Percentiles rank a stretch among this genome's conserved stretches.
Evolutionary conservation across 164 flowering plant genomes (phyloP).

Genomic region (Macadamia tetraphylla): DNA sequence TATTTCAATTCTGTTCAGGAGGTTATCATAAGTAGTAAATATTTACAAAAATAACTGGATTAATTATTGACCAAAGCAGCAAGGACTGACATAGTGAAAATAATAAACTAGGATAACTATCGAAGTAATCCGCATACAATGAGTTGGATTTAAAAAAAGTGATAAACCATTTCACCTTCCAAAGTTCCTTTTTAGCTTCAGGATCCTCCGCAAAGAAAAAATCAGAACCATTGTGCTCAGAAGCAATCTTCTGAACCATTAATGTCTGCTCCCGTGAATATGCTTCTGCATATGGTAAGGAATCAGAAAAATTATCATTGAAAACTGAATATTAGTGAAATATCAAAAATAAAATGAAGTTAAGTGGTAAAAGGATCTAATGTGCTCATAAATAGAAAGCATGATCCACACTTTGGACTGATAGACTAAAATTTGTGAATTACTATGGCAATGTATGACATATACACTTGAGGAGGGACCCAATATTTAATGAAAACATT

Average conservation of each 20-base stretch:
- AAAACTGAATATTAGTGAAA: not conserved
- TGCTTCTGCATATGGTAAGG: slow-evolving; percentile 50
- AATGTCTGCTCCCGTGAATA: slow-evolving; percentile 89
- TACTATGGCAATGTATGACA: not conserved
- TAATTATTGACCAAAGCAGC: too few relatives aligned
- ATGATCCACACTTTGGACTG: not conserved
- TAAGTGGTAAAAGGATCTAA: not conserved
- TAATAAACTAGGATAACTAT: not conserved
- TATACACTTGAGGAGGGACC: too few relatives aligned
- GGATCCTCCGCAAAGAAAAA: slow-evolving; percentile 89
- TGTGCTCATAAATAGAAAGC: not conserved
- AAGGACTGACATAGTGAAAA: not conserved
- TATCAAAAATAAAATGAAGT: not conserved
- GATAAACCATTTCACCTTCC: slow-evolving; percentile 60
- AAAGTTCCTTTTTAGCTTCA: slow-evolving; percentile 84
- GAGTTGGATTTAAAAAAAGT: not conserved
- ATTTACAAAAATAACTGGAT: too few relatives aligned
- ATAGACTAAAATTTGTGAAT: not conserved
- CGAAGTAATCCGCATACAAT: not conserved
- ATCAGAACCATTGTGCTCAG: slow-evolving; percentile 85
- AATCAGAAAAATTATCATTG: not conserved
- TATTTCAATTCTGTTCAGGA: not conserved
- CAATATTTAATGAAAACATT: too few relatives aligned
- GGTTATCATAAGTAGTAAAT: not conserved
- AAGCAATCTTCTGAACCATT: slow-evolving; percentile 77